Conservation (phyloP, 768 basidiomycete species). For the Phaffia australis region DNA sequence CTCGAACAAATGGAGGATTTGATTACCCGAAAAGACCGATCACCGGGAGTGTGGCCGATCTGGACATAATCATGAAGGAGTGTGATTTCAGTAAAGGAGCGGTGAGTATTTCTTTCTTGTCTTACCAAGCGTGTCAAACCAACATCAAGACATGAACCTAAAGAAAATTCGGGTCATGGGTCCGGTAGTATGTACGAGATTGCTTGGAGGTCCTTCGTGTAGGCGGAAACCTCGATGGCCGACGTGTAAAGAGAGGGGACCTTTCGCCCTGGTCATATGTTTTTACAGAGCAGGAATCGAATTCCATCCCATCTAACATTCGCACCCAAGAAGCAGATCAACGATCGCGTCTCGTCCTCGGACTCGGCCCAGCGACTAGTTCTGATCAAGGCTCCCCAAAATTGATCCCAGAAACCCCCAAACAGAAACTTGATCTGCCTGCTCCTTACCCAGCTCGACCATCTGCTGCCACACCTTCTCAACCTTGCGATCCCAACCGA, state of each 20-base stretch:
- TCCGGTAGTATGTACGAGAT: constrained; percentile 78
- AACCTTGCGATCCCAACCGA: constrained; percentile 70
- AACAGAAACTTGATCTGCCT: constrained; percentile 34
- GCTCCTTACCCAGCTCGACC: constrained; percentile 50
- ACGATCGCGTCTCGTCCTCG: constrained; percentile 27
- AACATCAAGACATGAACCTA: not conserved
- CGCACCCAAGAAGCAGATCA: constrained; percentile 19
- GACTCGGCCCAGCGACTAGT: constrained; percentile 29
- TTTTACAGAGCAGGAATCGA: constrained; percentile 52
- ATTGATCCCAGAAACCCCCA: not conserved
- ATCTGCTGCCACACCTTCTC: constrained; percentile 48
- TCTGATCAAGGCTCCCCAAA: not conserved
- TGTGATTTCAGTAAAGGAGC: constrained; percentile 71
- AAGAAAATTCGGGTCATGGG: not conserved
- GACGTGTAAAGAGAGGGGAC: constrained; percentile 60
- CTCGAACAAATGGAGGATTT: constrained; percentile 28
- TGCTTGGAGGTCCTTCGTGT: constrained; percentile 89
- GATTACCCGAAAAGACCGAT: constrained; percentile 81
- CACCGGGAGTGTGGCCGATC: constrained; percentile 71
- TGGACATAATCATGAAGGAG: constrained; percentile 82
- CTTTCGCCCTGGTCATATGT: constrained; percentile 80
- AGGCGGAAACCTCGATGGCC: constrained; percentile 76
- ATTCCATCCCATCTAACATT: not conserved
- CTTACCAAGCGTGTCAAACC: not conserved
- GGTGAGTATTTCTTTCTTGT: constrained; percentile 30